Percentiles rank a stretch among this genome's conserved stretches.
Evolutionary conservation across 257 asterid species (phyloP).

Genomic region (Solanum rostratum): DNA sequence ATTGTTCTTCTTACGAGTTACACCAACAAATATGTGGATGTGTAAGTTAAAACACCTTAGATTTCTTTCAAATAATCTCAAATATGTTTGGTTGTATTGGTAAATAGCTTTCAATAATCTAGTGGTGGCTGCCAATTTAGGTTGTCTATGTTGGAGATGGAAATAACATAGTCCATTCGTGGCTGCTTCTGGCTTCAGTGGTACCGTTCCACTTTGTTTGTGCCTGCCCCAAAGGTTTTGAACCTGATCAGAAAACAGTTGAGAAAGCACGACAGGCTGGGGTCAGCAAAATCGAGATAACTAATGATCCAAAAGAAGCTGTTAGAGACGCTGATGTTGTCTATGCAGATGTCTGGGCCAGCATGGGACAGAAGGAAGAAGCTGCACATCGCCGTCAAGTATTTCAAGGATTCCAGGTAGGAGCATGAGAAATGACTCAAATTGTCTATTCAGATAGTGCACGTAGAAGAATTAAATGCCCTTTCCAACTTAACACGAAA

Average conservation of each 20-base stretch:
- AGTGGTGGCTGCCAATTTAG: conserved; percentile 20
- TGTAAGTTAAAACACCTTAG: not conserved
- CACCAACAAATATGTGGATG: not conserved
- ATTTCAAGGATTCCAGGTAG: conserved; percentile 91
- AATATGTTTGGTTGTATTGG: not conserved
- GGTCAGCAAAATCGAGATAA: conserved; percentile 75
- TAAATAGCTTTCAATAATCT: not conserved
- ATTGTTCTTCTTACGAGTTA: not conserved
- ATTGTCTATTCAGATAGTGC: not conserved
- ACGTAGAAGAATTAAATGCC: not conserved
- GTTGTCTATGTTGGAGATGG: conserved; percentile 98
- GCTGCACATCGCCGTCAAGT: conserved; percentile 76
- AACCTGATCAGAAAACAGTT: conserved; percentile 64
- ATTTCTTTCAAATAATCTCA: not conserved
- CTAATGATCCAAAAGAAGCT: conserved; percentile 77
- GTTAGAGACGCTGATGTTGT: conserved; percentile 90
- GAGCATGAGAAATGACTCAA: not conserved
- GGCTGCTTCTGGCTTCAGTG: conserved; percentile 75
- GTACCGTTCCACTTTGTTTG: conserved; percentile 91
- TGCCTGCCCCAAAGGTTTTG: conserved; percentile 83
- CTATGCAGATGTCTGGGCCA: conserved; percentile 96
- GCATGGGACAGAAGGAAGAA: conserved; percentile 98
- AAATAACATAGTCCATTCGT: conserved; percentile 92
- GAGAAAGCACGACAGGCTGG: conserved; percentile 64
- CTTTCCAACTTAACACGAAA: not conserved